phyloP scores from a whole-genome alignment of 352 stramenopile genomes.

The Globisporangium viniferum region DNA sequence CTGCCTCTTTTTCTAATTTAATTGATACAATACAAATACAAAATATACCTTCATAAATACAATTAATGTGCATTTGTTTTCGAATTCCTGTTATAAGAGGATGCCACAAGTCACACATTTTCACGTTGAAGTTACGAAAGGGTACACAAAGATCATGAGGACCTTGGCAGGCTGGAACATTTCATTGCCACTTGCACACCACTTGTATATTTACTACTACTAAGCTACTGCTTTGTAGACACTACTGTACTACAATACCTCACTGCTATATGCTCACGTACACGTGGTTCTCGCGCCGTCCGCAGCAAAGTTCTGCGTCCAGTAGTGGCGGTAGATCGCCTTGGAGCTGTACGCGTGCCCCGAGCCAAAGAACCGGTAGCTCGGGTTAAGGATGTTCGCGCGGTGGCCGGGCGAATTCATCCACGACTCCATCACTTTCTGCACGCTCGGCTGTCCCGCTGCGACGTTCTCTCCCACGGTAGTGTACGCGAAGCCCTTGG shows the following conservation, averaged over 20 bases:
- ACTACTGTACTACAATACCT: no score
- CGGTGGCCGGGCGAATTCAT: conserved; percentile 27
- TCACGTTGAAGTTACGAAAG: not conserved
- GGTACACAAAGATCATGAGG: not conserved
- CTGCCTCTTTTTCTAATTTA: no score
- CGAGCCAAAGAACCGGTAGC: conserved; percentile 23
- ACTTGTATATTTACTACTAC: not conserved
- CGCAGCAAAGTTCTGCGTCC: conserved; percentile 25
- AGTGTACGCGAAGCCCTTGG: conserved; percentile 27
- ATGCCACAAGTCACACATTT: conserved; percentile 1
- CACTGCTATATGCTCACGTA: conserved; percentile 25
- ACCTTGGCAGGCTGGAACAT: not conserved
- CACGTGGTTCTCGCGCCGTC: conserved; percentile 6
- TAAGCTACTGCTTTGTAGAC: not conserved
- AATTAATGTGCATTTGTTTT: not conserved
- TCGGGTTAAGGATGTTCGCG: conserved; percentile 19
- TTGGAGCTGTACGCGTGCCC: conserved; percentile 22
- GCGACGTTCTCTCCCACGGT: conserved; percentile 33
- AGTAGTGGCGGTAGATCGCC: conserved; percentile 21
- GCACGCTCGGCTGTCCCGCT: conserved; percentile 3
- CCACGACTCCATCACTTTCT: conserved; percentile 22
- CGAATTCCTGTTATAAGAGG: not conserved
- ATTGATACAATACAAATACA: not conserved
- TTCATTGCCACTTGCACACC: not conserved
- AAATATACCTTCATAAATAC: not conserved